phyloP scores from a whole-genome alignment of 169 alveolate species.

The Fabrea salina region DNA sequence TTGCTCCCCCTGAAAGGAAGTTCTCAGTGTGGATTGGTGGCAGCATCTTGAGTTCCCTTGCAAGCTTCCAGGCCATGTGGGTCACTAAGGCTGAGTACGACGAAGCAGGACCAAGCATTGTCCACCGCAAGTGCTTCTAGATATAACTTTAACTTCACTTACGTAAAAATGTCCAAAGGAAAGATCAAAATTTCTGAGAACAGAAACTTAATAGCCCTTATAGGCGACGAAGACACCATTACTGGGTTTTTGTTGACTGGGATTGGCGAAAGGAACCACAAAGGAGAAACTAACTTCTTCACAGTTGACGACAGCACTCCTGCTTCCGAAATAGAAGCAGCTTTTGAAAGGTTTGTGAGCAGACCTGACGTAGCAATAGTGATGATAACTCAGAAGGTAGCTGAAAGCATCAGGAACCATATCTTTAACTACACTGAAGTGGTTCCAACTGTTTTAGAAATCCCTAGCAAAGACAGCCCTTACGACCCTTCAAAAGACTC shows the following conservation, averaged over 20 bases:
- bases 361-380: constrained; percentile 83
- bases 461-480: constrained; percentile 87
- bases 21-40: constrained; percentile 99
- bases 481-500: constrained; percentile 84
- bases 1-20: constrained; percentile 98
- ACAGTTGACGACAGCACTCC: constrained; percentile 74
- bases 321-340: constrained; percentile 70
- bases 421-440: constrained; percentile 75
- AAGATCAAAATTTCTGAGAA: neutral
- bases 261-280: constrained; percentile 84
- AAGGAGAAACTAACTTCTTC: constrained; percentile 77
- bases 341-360: constrained; percentile 68
- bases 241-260: constrained; percentile 89
- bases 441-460: constrained; percentile 88
- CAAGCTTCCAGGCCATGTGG: constrained; percentile 98
- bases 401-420: constrained; percentile 74
- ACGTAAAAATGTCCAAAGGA: too few relatives aligned
- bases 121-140: constrained; percentile 97
- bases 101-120: constrained; percentile 97
- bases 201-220: constrained; percentile 11
- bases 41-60: constrained; percentile 92
- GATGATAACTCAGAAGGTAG: constrained; percentile 76
- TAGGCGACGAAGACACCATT: constrained; percentile 78
- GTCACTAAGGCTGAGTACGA: constrained; percentile 97
- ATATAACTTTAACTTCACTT: neutral